Conservation (phyloP, 257 asterid species). For the Ilex asprella region DNA sequence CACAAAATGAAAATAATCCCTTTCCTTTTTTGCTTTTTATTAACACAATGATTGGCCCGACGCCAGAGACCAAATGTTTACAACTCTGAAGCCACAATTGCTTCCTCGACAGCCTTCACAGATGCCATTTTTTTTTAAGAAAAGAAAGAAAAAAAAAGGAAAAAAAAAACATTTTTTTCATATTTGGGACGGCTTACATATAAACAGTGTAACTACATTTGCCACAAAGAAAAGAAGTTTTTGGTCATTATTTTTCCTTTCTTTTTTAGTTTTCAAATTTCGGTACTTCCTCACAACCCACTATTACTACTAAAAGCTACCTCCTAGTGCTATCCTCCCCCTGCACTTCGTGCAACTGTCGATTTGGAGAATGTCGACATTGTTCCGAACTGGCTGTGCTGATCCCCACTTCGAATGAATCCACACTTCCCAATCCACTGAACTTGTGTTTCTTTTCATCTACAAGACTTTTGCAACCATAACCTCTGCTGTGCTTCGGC, state of each 20-base stretch:
- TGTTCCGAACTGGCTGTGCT: constrained; percentile 36
- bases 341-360: constrained; percentile 46
- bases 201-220: too few relatives aligned
- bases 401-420: constrained; percentile 90
- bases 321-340: constrained; percentile 19
- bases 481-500: constrained; percentile 19
- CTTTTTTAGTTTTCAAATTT: constrained; percentile 9
- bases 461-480: constrained; percentile 19
- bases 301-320: constrained; percentile 13
- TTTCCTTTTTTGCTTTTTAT: too few relatives aligned
- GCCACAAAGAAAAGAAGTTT: neutral
- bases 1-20: too few relatives aligned
- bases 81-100: constrained; percentile 24
- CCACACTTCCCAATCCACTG: constrained; percentile 52
- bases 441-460: constrained; percentile 17
- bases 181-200: constrained; percentile 11
- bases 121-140: constrained; percentile 8
- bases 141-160: too few relatives aligned
- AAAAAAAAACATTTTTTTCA: constrained; percentile 23
- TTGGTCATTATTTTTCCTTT: neutral
- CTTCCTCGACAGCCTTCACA: constrained; percentile 28
- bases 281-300: neutral
- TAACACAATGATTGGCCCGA: too few relatives aligned
- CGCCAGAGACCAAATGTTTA: constrained; percentile 31
- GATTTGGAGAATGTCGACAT: constrained; percentile 28